Evolutionary conservation across 352 stramenopile genomes (phyloP).

Genomic region (Elongisporangium senticosum): DNA sequence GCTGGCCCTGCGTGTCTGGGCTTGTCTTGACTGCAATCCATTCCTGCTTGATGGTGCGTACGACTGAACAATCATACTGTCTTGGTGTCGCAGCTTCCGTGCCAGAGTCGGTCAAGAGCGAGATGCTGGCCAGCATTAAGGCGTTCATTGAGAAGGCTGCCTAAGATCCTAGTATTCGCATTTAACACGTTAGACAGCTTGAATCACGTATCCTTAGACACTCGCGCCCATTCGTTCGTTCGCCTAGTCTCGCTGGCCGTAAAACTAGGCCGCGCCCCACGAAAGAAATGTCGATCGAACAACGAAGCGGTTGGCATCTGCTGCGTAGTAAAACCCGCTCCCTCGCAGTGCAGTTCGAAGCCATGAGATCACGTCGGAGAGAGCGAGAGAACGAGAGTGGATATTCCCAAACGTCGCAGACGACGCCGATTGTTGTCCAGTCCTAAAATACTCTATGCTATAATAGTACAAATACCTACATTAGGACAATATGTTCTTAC

Average conservation of each 20-base stretch:
- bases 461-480: no score
- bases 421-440: background rate
- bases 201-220: background rate
- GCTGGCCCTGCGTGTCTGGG: background rate
- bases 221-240: background rate
- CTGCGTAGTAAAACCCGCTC: background rate
- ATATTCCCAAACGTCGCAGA: background rate
- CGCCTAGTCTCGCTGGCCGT: background rate
- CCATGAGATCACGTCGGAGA: background rate
- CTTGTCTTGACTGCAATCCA: background rate
- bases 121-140: constrained; percentile 90
- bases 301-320: background rate
- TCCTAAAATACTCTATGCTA: background rate
- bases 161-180: constrained; percentile 3
- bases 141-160: constrained; percentile 83
- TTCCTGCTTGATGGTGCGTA: background rate
- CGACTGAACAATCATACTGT: background rate
- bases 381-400: background rate
- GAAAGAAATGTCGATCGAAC: background rate
- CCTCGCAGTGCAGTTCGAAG: background rate
- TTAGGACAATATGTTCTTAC: no score
- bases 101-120: constrained; percentile 84
- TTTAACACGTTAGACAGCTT: background rate
- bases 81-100: constrained; percentile 45
- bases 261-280: background rate